phyloP scores from a whole-genome alignment of 768 basidiomycete species.

The Kondoa malvinella region DNA sequence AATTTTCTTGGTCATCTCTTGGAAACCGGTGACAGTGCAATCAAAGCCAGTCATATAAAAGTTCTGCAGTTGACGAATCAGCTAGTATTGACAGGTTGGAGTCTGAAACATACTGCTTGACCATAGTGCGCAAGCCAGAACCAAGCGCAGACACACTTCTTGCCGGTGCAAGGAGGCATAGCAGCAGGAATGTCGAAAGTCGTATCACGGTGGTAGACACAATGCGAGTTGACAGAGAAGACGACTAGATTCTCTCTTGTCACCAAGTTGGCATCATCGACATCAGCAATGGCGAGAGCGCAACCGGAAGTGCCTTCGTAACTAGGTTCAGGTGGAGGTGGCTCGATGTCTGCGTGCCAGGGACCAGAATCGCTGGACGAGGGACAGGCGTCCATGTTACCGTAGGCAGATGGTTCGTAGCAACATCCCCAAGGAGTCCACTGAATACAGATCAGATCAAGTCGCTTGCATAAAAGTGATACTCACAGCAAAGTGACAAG shows the following conservation, averaged over 20 bases:
- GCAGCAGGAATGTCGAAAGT: slow-evolving; percentile 14
- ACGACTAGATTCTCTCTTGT: slow-evolving; percentile 10
- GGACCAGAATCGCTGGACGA: not conserved
- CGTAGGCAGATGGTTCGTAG: not conserved
- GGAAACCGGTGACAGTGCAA: slow-evolving; percentile 14
- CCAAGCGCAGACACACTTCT: slow-evolving; percentile 18
- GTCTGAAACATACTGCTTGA: slow-evolving; percentile 11
- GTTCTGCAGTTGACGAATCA: not conserved
- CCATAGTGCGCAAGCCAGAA: slow-evolving; percentile 1
- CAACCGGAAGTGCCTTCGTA: slow-evolving; percentile 12
- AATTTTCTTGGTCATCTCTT: slow-evolving; percentile 4
- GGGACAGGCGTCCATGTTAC: not conserved
- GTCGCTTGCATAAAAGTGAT: not conserved
- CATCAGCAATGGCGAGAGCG: slow-evolving; percentile 16
- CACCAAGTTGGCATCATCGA: slow-evolving; percentile 7
- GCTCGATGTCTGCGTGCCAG: not conserved
- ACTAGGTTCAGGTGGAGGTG: slow-evolving; percentile 8
- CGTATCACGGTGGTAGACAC: slow-evolving; percentile 12
- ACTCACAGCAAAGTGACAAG: slow-evolving; percentile 1
- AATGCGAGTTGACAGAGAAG: slow-evolving; percentile 16
- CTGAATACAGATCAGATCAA: not conserved
- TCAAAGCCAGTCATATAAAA: slow-evolving; percentile 16
- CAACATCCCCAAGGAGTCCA: not conserved
- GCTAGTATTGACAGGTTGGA: not conserved
- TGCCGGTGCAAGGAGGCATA: slow-evolving; percentile 16